A percentile compares a stretch with the other conserved stretches of the same genome.
phyloP scores from a whole-genome alignment of 2,329 filamentous ascomycete species.

The Penicillium vulpinum region DNA sequence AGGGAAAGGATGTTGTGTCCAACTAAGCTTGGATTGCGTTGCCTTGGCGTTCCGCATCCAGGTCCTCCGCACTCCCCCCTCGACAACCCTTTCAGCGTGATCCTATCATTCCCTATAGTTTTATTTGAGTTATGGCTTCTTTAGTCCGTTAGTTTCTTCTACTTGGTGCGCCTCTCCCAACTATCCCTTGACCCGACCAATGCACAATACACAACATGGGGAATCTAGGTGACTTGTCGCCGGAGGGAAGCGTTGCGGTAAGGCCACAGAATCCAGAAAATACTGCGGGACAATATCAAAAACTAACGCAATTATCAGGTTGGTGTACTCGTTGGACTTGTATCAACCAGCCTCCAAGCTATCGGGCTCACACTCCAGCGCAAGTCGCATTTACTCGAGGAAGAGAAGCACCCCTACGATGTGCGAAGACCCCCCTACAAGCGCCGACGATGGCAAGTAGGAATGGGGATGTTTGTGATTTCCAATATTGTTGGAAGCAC shows the following conservation, averaged over 20 bases:
- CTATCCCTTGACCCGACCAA: slow-evolving; percentile 47
- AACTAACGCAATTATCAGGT: slow-evolving; percentile 57
- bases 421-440: slow-evolving; percentile 82
- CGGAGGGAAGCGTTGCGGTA: slow-evolving; percentile 75
- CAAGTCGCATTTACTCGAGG: slow-evolving; percentile 96
- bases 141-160: slow-evolving; percentile 19
- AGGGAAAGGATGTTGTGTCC: slow-evolving; percentile 23
- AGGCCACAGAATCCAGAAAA: slow-evolving; percentile 31
- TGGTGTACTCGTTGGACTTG: slow-evolving; percentile 86
- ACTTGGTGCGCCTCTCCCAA: slow-evolving; percentile 19
- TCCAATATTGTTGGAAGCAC: slow-evolving; percentile 93
- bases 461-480: slow-evolving; percentile 95
- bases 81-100: slow-evolving; percentile 8
- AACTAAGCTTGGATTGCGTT: slow-evolving; percentile 24
- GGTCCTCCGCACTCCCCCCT: slow-evolving; percentile 11
- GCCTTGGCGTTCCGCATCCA: slow-evolving; percentile 27
- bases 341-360: slow-evolving; percentile 93
- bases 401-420: slow-evolving; percentile 81
- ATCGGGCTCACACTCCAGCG: slow-evolving; percentile 92
- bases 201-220: slow-evolving; percentile 58
- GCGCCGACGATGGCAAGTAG: slow-evolving; percentile 85
- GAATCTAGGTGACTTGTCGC: slow-evolving; percentile 72
- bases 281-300: neutral
- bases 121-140: slow-evolving; percentile 19
- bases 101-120: slow-evolving; percentile 5